Evolutionary conservation across 1,139 yeast species (phyloP), one percentile per base, ranked within the genome.

Genomic region (Debaryomyces singareniensis): DNA sequence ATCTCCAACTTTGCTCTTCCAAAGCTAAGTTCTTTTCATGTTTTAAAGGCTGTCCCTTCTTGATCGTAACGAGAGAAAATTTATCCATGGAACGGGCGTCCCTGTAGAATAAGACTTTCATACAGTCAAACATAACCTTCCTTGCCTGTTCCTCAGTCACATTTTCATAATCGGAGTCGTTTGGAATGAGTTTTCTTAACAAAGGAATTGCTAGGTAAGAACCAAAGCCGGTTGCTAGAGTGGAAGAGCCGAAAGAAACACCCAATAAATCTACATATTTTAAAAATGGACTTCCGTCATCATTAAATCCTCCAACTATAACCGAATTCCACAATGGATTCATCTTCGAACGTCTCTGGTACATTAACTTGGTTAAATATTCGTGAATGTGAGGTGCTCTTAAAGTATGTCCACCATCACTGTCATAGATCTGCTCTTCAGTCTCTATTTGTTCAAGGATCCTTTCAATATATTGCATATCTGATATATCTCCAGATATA

Each of bases 181-280:
- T 64, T 35, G 89, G 95, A 29, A 83, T 85, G 37, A 81, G 69
- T 52, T 83, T 78, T 62, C 99, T 80, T 54, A 93, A 70, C 43
- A 93, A 64, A 21, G 99, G 99, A 26, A 87, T 62, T 3, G 98
- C 98, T 56, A 93, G 68, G 56, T 93, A 91, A 9, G 95, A 81
- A 35, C 98, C 99, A 55, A 89, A 91, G 1, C 99, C 99, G 2
- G 98, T 89, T 29, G 97, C 96, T 38, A 93, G 64, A 3, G 95
- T 71, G 20, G 96, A 94, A 1, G 97, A 72, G 5, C 85, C 73
- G 56, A 84, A 93, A 1, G 95, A 75, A 13, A 89, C 96, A 28
- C 99, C 99, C 35, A 87, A 70, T 39, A 93, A 67, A 55, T 93
- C 96, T 28, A 87, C 95, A 51, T 84, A 89, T 43, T 80, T 78